Evolutionary conservation across 108 stramenopile species (phyloP), one percentile per base, ranked within the genome.

Genomic region (Nitzschia putrida): DNA sequence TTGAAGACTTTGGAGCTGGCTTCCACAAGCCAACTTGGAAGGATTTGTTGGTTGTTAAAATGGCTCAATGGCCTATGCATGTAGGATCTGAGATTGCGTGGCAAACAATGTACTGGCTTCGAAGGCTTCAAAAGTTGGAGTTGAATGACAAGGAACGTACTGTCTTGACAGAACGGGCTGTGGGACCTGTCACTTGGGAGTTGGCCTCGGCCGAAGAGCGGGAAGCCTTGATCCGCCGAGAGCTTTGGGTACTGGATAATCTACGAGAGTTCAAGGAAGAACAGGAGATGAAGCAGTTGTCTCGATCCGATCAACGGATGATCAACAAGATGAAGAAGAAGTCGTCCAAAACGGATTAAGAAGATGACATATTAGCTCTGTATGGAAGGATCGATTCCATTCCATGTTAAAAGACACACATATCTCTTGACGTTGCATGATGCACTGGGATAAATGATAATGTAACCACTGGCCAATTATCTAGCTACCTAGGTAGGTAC

Each of bases 1-100:
- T 87, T 26, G 73, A 87, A 10, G 92, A 93, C 73, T 94, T 94
- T 82, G 93, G 93, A 38, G 93, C 85, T 47, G 93, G 93, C 14
- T 94, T 89, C 61, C 93, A 86, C 63, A 85, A 91, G 58, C 90
- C 93, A 41, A 94, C 90, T 14, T 86, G 83, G 83, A 74, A 75
- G 23, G 93, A 94, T 70, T 64, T 94, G 49, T 64, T 91, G n/a
- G 68, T 88, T 73, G 66, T 90, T 23, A 77, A 69, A 52, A 64
- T 94, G 75, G 71, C 77, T 24, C 73, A 78, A 24, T 80, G 84
- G 65, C 93, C 93, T 10, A 74, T 78, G 66, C 50, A 74, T 39
- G 41, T 94, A 22, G 72, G 75, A 11, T 65, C 14, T 12, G 84
- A 74, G 16, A 52, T 65, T 14, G 21, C 68, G 8, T 94, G 93